These are phyloP conservation scores for Allomyces javanicus DNA, from an alignment of 192 early-diverging fungal species.

Conservation along the genomic window DNA sequence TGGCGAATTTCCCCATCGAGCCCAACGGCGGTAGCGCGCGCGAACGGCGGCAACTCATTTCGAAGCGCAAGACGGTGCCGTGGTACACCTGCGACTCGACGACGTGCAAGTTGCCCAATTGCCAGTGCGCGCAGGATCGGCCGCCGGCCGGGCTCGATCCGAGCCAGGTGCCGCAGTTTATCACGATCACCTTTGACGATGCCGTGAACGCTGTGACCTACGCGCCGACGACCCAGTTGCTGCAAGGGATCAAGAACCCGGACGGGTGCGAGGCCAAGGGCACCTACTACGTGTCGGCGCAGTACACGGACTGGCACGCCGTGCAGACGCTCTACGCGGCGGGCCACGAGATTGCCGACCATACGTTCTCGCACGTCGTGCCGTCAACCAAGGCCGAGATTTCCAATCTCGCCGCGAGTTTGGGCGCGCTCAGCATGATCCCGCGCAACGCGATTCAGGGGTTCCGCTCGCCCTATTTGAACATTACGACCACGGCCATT, in stretches of 20 bases:
- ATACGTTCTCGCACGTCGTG: slow-evolving; percentile 5
- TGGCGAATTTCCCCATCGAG: too few relatives aligned
- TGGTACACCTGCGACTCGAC: background rate
- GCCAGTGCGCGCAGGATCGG: background rate
- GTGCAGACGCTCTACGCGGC: background rate
- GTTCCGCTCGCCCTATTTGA: slow-evolving; percentile 13
- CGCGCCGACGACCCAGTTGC: background rate
- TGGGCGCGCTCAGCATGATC: slow-evolving; percentile 9
- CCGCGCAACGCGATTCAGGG: slow-evolving; percentile 12
- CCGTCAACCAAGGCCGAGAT: too few relatives aligned
- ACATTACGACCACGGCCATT: slow-evolving; percentile 8
- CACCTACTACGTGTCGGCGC: background rate
- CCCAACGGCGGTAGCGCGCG: too few relatives aligned
- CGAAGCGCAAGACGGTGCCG: background rate
- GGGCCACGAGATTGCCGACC: slow-evolving; percentile 15
- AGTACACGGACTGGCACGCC: background rate
- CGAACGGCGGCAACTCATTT: too few relatives aligned
- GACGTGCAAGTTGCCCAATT: slow-evolving; percentile 1
- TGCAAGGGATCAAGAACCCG: background rate
- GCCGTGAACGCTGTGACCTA: background rate
- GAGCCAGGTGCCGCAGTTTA: slow-evolving; percentile 1
- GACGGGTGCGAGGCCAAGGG: background rate
- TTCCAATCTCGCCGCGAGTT: background rate
- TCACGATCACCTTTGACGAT: slow-evolving; percentile 1
- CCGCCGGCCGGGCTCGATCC: slow-evolving; percentile 2